These are phyloP conservation scores for Candida anutae DNA, from an alignment of 1,139 yeast species.

Conservation along the genomic window DNA sequence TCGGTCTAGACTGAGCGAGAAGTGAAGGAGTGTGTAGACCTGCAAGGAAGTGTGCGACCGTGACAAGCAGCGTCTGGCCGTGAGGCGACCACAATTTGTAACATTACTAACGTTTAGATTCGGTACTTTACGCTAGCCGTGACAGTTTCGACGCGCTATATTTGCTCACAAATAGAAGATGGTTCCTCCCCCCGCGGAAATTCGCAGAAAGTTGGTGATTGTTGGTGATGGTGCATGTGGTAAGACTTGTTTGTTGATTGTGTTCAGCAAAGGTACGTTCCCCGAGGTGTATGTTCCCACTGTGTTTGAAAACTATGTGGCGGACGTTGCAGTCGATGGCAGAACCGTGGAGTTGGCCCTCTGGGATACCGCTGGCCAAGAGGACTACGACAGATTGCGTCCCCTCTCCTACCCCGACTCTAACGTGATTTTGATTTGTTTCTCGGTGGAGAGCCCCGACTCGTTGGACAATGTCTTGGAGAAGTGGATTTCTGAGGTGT, in stretches of 20 bases:
- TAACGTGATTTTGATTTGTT: constrained; percentile 85
- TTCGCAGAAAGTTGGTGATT: constrained; percentile 71
- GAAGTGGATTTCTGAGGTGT: constrained; percentile 91
- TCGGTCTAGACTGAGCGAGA: too few relatives aligned
- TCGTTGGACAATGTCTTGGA: constrained; percentile 89
- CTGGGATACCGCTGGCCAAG: constrained; percentile 99
- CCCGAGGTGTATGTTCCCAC: constrained; percentile 96
- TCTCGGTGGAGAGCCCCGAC: constrained; percentile 87
- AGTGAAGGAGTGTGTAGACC: too few relatives aligned
- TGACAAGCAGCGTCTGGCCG: too few relatives aligned
- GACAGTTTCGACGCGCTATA: too few relatives aligned
- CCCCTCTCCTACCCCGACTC: constrained; percentile 93
- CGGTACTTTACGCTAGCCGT: too few relatives aligned
- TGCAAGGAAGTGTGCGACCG: too few relatives aligned
- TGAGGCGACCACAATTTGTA: too few relatives aligned
- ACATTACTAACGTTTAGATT: too few relatives aligned
- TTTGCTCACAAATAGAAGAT: too few relatives aligned
- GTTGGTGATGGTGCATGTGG: constrained; percentile 91
- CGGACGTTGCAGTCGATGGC: constrained; percentile 91
- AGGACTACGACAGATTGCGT: constrained; percentile 91
- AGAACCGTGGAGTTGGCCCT: constrained; percentile 89
- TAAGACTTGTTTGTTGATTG: constrained; percentile 75
- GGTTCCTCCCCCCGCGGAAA: too few relatives aligned
- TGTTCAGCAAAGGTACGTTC: constrained; percentile 90
- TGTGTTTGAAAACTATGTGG: constrained; percentile 90